Percentiles rank a stretch among this genome's conserved stretches.
Conservation (phyloP, 345 rosid species). For the Kandelia obovata region DNA sequence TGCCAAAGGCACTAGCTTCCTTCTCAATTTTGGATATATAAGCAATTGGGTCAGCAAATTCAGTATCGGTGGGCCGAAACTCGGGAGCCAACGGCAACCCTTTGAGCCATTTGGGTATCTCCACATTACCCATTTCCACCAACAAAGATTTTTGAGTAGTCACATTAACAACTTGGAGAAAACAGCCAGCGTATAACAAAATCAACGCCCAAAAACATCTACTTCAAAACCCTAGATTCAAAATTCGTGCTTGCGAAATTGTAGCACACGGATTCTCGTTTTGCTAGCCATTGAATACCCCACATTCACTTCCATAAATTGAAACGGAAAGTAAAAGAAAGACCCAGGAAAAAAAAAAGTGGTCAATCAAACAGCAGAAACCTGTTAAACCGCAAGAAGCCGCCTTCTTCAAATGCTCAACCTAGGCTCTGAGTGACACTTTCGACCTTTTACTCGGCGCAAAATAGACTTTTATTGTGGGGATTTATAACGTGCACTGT, state of each 20-base stretch:
- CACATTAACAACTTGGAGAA: constrained; percentile 18
- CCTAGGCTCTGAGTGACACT: constrained; percentile 11
- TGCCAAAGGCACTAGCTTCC: constrained; percentile 89
- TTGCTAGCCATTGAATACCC: constrained; percentile 2
- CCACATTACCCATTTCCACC: constrained; percentile 68
- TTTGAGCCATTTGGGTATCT: constrained; percentile 87
- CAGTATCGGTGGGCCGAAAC: constrained; percentile 92
- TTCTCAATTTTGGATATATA: constrained; percentile 96
- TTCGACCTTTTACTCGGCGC: constrained; percentile 21
- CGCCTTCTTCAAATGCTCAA: constrained; percentile 27
- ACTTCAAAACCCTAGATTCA: constrained; percentile 44
- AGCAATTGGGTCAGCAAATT: constrained; percentile 96
- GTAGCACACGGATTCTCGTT: constrained; percentile 7
- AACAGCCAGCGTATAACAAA: constrained; percentile 7
- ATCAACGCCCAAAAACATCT: background rate
- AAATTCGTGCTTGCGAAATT: constrained; percentile 3
- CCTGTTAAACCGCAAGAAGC: constrained; percentile 27
- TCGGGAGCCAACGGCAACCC: constrained; percentile 86
- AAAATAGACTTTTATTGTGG: constrained; percentile 23
- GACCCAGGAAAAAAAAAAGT: background rate
- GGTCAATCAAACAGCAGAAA: constrained; percentile 22
- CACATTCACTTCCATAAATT: constrained; percentile 12
- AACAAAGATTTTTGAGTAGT: background rate
- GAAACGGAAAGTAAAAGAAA: constrained; percentile 4
- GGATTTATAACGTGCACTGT: constrained; percentile 2